These are phyloP conservation scores for Magnaporthales sp. DNA, from an alignment of 2,329 filamentous ascomycete species.

Conservation along the genomic window DNA sequence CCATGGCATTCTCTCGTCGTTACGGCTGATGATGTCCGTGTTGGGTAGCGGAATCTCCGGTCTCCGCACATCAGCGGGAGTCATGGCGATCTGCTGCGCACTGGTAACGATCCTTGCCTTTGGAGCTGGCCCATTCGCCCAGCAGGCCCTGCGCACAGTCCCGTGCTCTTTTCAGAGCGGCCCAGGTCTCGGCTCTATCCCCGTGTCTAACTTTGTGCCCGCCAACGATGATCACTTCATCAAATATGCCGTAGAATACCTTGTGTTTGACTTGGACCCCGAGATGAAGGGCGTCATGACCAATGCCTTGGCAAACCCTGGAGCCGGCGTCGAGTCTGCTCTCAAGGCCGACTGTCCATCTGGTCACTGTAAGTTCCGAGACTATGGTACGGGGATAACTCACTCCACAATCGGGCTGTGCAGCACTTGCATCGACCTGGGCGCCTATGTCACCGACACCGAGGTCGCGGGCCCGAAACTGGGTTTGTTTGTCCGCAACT, in stretches of 20 bases:
- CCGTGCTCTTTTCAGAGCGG: neutral
- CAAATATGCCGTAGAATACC: neutral
- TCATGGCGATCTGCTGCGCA: neutral
- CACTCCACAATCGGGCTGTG: slow-evolving; percentile 1
- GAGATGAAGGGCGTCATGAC: neutral
- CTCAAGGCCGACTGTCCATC: neutral
- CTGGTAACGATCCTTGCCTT: neutral
- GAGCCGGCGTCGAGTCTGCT: neutral
- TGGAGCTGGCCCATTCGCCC: neutral
- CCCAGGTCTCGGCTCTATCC: neutral
- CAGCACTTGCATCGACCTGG: slow-evolving; percentile 3
- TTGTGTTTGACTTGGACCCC: neutral
- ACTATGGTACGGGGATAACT: slow-evolving; percentile 1
- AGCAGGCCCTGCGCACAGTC: neutral
- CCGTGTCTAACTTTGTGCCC: neutral
- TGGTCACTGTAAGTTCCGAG: neutral
- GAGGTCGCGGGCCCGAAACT: neutral
- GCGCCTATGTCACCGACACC: neutral
- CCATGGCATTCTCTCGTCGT: neutral
- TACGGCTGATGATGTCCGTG: neutral
- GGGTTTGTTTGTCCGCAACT: neutral
- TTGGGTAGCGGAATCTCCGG: neutral
- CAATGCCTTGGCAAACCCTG: neutral
- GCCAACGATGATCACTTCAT: neutral
- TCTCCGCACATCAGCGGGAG: neutral